Conservation (phyloP, 306 rosid genomes). For the Gastrolobium villosum region DNA sequence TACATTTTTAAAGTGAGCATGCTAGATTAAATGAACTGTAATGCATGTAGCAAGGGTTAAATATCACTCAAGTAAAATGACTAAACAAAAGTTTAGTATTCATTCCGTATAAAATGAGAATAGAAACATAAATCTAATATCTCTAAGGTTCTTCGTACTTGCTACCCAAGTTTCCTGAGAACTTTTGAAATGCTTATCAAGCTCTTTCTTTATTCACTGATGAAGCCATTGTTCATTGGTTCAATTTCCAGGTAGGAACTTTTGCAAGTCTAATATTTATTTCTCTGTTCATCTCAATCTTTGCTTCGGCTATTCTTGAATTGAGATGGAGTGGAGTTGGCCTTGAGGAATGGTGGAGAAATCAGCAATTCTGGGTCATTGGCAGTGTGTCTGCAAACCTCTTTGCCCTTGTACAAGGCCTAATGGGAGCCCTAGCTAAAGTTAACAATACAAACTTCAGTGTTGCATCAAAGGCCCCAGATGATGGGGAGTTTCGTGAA, state of each 20-base stretch:
- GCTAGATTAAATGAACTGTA: slow-evolving; percentile 4
- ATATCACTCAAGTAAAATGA: slow-evolving; percentile 4
- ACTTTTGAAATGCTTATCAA: not conserved
- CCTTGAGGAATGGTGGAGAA: slow-evolving; percentile 99
- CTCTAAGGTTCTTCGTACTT: not conserved
- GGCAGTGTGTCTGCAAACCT: slow-evolving; percentile 92
- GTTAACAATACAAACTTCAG: slow-evolving; percentile 77
- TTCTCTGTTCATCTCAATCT: slow-evolving; percentile 78
- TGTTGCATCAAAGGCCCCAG: slow-evolving; percentile 79
- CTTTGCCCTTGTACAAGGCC: slow-evolving; percentile 78
- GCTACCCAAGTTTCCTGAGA: not conserved
- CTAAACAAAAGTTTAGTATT: not conserved
- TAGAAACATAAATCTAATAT: slow-evolving; percentile 6
- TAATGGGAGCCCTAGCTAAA: slow-evolving; percentile 70
- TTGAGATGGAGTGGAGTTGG: slow-evolving; percentile 96
- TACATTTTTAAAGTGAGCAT: not conserved
- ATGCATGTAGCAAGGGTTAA: not conserved
- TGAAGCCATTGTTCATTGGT: slow-evolving; percentile 18
- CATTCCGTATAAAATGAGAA: not conserved
- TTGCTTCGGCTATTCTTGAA: slow-evolving; percentile 85
- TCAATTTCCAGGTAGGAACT: slow-evolving; percentile 79
- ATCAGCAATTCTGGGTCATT: slow-evolving; percentile 98
- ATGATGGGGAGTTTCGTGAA: slow-evolving; percentile 81
- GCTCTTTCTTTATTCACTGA: slow-evolving; percentile 35
- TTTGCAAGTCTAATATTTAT: slow-evolving; percentile 83